Conservation (phyloP, 179 eudicot species). For the Monotropa hypopitys region DNA sequence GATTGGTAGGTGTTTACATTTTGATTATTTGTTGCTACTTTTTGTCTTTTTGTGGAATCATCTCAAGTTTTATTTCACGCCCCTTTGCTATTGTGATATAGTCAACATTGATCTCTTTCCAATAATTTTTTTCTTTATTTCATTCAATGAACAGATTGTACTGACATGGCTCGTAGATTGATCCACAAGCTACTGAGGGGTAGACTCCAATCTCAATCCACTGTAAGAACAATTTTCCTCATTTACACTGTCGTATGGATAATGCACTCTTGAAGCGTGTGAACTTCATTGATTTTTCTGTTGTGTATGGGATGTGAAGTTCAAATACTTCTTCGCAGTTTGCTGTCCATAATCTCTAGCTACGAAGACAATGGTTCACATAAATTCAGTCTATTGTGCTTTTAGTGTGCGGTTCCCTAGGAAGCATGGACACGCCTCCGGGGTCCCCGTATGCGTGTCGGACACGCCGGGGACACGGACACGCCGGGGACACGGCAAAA, state of each 20-base stretch:
- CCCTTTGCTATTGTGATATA: background rate
- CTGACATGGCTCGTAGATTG: conserved; percentile 20
- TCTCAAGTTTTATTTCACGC: background rate
- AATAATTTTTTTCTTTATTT: background rate
- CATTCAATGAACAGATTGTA: conserved; percentile 1
- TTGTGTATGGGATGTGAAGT: background rate
- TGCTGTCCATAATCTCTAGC: background rate
- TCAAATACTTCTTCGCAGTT: background rate
- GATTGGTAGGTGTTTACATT: background rate
- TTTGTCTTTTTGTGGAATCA: background rate
- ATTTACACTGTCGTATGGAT: background rate
- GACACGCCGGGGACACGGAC: no score
- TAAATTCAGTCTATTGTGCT: background rate
- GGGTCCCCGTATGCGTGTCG: no score
- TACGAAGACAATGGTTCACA: background rate
- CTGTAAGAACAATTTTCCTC: conserved; percentile 12
- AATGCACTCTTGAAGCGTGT: background rate
- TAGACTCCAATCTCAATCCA: conserved; percentile 14
- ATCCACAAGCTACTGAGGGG: conserved; percentile 17
- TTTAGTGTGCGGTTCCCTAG: background rate
- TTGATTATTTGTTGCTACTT: background rate
- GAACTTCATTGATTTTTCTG: background rate
- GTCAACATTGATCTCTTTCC: background rate
- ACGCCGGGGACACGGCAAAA: no score
- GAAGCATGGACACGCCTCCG: no score